Conservation (phyloP, 495 filamentous ascomycete genomes). For the Hypoxylon subgilvum region DNA sequence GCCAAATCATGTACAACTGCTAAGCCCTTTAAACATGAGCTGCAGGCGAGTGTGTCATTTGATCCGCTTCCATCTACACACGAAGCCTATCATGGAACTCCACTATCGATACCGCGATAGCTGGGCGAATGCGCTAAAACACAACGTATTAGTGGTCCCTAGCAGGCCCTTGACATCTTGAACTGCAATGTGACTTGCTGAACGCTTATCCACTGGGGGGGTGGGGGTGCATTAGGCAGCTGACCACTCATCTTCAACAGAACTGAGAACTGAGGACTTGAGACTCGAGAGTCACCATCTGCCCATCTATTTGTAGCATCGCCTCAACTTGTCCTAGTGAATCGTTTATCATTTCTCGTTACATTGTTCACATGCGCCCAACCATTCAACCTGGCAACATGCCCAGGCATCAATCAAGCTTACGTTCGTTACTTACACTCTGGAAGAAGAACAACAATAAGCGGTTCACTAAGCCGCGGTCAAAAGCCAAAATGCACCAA, state of each 20-base stretch:
- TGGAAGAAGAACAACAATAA: no score
- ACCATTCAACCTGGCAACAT: no score
- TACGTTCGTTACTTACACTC: no score
- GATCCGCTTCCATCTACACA: constrained; percentile 19
- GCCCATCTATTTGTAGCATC: background rate
- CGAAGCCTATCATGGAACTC: constrained; percentile 21
- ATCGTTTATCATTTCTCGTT: background rate
- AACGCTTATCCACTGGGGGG: background rate
- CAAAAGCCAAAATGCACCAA: no score
- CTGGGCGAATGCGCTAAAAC: constrained; percentile 19
- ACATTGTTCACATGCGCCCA: no score
- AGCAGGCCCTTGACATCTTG: background rate
- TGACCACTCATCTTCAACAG: constrained; percentile 19
- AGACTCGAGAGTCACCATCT: no score
- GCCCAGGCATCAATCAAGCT: no score
- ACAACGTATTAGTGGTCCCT: constrained; percentile 10
- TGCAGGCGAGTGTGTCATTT: constrained; percentile 37
- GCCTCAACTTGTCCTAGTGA: background rate
- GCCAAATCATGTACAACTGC: background rate
- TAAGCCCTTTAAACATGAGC: constrained; percentile 21
- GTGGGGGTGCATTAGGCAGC: constrained; percentile 34
- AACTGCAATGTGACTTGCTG: constrained; percentile 23
- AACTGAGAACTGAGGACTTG: background rate
- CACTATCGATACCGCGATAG: constrained; percentile 35
- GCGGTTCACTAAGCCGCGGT: no score